Evolutionary conservation across 768 basidiomycete species (phyloP).

Genomic region (Russula lepida): DNA sequence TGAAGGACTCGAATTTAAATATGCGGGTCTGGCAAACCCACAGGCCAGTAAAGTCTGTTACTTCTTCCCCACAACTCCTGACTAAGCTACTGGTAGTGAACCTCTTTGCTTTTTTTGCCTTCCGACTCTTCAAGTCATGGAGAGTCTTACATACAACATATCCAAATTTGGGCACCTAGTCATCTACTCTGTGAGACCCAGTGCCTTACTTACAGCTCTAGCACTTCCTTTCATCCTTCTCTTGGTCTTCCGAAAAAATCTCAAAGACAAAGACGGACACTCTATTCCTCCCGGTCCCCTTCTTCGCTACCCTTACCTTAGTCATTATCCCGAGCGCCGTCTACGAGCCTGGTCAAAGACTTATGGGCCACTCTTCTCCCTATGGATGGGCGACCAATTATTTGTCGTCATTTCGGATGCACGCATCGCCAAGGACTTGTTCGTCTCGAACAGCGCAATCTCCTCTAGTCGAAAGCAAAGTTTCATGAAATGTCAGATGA

Average conservation of each 20-base stretch:
- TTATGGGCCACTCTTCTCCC: slow-evolving; percentile 37
- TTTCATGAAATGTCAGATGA: slow-evolving; percentile 38
- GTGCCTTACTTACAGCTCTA: neutral
- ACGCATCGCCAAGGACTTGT: slow-evolving; percentile 35
- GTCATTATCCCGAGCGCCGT: slow-evolving; percentile 36
- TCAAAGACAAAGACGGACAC: slow-evolving; percentile 23
- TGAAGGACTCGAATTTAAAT: neutral
- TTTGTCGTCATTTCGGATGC: slow-evolving; percentile 40
- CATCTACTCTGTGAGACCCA: neutral
- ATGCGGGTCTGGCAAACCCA: neutral
- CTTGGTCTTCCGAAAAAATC: slow-evolving; percentile 20
- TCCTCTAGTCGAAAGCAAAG: slow-evolving; percentile 38
- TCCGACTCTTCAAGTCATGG: neutral
- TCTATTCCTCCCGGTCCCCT: slow-evolving; percentile 18
- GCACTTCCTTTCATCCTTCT: slow-evolving; percentile 10
- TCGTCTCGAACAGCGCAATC: slow-evolving; percentile 27
- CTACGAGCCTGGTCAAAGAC: slow-evolving; percentile 37
- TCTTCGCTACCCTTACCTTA: slow-evolving; percentile 32
- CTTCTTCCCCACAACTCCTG: neutral
- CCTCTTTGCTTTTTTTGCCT: neutral
- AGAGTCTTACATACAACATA: neutral
- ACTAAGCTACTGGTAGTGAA: neutral
- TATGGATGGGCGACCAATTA: slow-evolving; percentile 43
- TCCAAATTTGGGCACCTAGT: neutral
- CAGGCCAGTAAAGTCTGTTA: neutral